phyloP scores from a whole-genome alignment of 2,329 filamentous ascomycete species.

The Colletotrichum acutatum region DNA sequence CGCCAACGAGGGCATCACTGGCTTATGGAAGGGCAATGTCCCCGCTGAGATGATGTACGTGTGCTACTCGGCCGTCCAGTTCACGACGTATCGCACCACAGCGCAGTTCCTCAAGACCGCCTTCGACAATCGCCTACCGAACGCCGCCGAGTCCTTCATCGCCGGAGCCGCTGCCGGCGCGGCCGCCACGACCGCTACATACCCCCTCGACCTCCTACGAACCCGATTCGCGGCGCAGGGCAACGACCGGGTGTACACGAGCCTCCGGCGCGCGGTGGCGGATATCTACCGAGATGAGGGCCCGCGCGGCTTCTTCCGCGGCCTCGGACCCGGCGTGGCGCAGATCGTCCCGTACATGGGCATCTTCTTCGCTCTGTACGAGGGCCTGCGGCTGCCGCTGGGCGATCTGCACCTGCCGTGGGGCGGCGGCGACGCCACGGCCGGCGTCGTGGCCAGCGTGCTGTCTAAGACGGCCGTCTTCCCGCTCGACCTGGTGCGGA shows the following conservation, averaged over 20 bases:
- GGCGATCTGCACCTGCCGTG: slow-evolving; percentile 68
- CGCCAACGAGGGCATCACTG: slow-evolving; percentile 82
- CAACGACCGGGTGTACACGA: slow-evolving; percentile 79
- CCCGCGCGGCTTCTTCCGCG: slow-evolving; percentile 84
- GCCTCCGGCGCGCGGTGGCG: slow-evolving; percentile 73
- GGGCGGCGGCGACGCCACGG: slow-evolving; percentile 84
- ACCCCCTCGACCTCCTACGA: slow-evolving; percentile 91
- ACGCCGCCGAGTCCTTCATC: slow-evolving; percentile 81
- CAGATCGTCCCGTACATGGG: slow-evolving; percentile 98
- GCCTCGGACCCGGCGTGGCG: slow-evolving; percentile 80
- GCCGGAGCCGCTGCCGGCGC: slow-evolving; percentile 86
- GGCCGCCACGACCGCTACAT: slow-evolving; percentile 83
- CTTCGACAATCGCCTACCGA: slow-evolving; percentile 63
- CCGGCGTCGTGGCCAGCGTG: slow-evolving; percentile 83
- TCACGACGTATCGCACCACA: slow-evolving; percentile 84
- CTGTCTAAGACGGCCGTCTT: slow-evolving; percentile 91
- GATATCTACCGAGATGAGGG: slow-evolving; percentile 85
- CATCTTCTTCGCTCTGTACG: slow-evolving; percentile 92
- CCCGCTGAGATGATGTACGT: slow-evolving; percentile 96
- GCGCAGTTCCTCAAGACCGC: slow-evolving; percentile 71
- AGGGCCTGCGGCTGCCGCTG: slow-evolving; percentile 74
- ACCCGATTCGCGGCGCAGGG: slow-evolving; percentile 98
- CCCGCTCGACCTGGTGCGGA: slow-evolving; percentile 90
- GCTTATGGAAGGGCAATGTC: slow-evolving; percentile 97
- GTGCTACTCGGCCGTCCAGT: slow-evolving; percentile 89